Base-by-base conservation (phyloP, 306 rosid genomes). In the Benincasa hispida region DNA sequence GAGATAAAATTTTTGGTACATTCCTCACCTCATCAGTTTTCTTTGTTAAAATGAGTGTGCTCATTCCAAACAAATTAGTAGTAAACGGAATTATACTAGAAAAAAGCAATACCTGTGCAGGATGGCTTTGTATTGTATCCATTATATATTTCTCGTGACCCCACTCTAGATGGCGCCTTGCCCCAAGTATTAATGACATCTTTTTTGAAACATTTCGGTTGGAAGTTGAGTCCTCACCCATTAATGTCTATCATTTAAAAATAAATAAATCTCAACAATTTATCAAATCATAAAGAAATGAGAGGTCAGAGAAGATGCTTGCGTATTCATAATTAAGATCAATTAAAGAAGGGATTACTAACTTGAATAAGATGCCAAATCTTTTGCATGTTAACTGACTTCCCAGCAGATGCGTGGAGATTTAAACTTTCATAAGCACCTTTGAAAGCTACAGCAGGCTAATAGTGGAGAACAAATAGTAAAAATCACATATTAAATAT, bases 341-440 rank as follows among this genome's bases (percentile, higher is more conserved):
- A 80, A 66, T 24, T 10, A 25, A 75, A 75, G 28, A 53, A 78
- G 82, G 30, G 77, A 72, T 30, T 18, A 75, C 70, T 69, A 63
- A 92, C 99, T 97, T 89, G 95, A 79, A 94, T 84, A 84, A 94
- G 93, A 87, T 90, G 97, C 99, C 99, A 94, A 80, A 94, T 92
- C 88, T 94, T 94, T 83, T 84, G 91, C 92, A 94, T 87, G 21
- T 81, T 87, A 70, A 92, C 99, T 74, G 99, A 90, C 82, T 92
- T 94, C 81, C 99, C 99, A 35, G 96, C 89, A 80, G 95, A 82
- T 70, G 86, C 84, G 82, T 90, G 91, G 65, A 88, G 84, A 74
- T 88, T 85, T 83, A 94, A 73, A 83, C 90, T 87, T 82, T 94
- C 96, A 76, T 92, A 92, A 72, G 96, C 93, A 63, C 85, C 87